phyloP scores from a whole-genome alignment of 169 alveolate species.

The Eimeria necatrix region DNA sequence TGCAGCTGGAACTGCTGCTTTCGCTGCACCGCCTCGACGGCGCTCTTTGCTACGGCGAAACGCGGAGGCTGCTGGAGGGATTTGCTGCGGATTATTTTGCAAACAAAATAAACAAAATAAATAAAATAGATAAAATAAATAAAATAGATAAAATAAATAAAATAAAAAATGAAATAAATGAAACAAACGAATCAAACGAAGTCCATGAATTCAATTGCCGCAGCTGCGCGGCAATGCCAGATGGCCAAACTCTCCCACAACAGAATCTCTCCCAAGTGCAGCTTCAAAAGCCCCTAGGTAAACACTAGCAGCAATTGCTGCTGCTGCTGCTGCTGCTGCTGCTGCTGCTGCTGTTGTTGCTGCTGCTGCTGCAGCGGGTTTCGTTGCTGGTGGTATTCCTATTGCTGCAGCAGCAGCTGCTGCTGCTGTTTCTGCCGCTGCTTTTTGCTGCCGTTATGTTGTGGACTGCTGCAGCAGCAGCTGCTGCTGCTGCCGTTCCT shows the following conservation, averaged over 20 bases:
- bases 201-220: background rate
- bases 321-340: background rate
- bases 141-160: background rate
- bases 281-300: no score
- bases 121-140: background rate
- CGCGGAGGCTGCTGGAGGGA: slow-evolving; percentile 37
- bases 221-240: background rate
- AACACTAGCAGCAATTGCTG: background rate
- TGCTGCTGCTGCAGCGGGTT: background rate
- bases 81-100: slow-evolving; percentile 13
- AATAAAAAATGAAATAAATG: no score
- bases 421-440: background rate
- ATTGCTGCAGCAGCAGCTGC: background rate
- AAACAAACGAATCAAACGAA: no score
- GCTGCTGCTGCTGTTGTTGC: background rate
- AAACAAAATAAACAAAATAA: background rate
- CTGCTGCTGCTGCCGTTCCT: background rate
- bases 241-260: background rate
- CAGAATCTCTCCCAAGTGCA: background rate
- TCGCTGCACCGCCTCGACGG: slow-evolving; percentile 26
- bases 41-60: slow-evolving; percentile 19
- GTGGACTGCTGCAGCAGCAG: background rate
- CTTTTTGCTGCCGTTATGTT: background rate
- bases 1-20: slow-evolving; percentile 47
- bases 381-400: background rate